Conservation (phyloP, 306 rosid species). For the Vicia villosa region DNA sequence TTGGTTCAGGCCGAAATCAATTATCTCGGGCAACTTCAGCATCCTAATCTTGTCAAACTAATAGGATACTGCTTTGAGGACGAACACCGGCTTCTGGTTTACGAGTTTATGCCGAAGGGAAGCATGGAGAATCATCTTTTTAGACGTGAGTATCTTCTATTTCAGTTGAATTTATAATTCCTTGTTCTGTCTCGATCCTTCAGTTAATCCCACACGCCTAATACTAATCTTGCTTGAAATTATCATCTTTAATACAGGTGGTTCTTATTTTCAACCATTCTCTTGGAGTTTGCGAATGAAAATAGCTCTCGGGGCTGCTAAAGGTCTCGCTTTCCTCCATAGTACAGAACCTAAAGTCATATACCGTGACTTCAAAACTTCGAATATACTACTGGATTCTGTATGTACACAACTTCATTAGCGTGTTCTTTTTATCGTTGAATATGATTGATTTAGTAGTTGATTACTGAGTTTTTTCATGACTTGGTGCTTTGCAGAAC, state of each 20-base stretch:
- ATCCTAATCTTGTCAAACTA: conserved; percentile 92
- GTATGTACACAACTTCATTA: conserved; percentile 42
- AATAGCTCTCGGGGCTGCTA: conserved; percentile 82
- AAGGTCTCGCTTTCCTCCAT: conserved; percentile 93
- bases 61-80: conserved; percentile 93
- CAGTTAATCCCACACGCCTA: background rate
- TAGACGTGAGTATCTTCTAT: conserved; percentile 65
- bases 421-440: conserved; percentile 18
- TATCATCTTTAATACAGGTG: conserved; percentile 54
- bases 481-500: conserved; percentile 53
- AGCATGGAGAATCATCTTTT: conserved; percentile 96
- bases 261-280: conserved; percentile 72
- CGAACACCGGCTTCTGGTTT: conserved; percentile 84
- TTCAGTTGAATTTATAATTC: background rate
- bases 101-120: conserved; percentile 96
- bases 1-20: conserved; percentile 82
- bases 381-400: conserved; percentile 88
- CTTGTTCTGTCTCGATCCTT: background rate
- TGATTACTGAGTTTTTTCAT: conserved; percentile 9
- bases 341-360: conserved; percentile 76
- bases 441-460: conserved; percentile 32
- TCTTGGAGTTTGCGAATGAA: conserved; percentile 82
- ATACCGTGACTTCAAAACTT: conserved; percentile 93
- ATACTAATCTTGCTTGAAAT: conserved; percentile 23
- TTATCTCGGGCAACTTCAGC: conserved; percentile 87